These are phyloP conservation scores for Marsdenia floribunda DNA, from an alignment of 257 asterid genomes.

Conservation along the genomic window DNA sequence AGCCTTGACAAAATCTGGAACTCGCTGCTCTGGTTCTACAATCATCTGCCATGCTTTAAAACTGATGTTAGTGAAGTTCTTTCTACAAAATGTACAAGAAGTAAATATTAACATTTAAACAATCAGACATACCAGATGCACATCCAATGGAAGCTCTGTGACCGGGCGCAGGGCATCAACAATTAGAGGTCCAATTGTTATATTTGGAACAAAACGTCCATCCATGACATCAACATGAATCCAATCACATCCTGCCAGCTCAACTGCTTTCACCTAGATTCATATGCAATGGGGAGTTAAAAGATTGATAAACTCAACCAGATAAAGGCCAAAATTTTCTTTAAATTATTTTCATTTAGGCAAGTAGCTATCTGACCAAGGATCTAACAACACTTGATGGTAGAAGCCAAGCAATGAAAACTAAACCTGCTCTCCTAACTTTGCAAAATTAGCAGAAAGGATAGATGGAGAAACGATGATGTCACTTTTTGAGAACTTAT, in stretches of 20 bases:
- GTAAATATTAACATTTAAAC: conserved; percentile 15
- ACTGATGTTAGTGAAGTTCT: conserved; percentile 21
- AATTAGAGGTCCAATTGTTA: conserved; percentile 91
- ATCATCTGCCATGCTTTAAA: conserved; percentile 72
- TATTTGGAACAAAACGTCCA: conserved; percentile 96
- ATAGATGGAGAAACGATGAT: conserved; percentile 96
- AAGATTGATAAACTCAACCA: conserved; percentile 2
- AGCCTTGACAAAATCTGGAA: conserved; percentile 95
- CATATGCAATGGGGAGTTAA: conserved; percentile 18
- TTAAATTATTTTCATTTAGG: background rate
- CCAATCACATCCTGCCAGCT: conserved; percentile 99
- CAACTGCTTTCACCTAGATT: conserved; percentile 90
- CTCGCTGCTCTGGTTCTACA: conserved; percentile 98
- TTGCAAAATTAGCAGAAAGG: conserved; percentile 92
- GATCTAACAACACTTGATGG: background rate
- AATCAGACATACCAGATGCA: conserved; percentile 72
- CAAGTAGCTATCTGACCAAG: background rate
- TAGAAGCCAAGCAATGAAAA: background rate
- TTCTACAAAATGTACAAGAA: conserved; percentile 14
- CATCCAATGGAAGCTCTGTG: conserved; percentile 97
- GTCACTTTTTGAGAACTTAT: conserved; percentile 79
- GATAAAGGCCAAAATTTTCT: background rate
- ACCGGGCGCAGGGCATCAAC: conserved; percentile 93
- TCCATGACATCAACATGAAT: conserved; percentile 99
- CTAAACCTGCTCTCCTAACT: conserved; percentile 93